Evolutionary conservation across 1,284 basidiomycete species (phyloP).

Genomic region (Tetrapyrgos nigripes): DNA sequence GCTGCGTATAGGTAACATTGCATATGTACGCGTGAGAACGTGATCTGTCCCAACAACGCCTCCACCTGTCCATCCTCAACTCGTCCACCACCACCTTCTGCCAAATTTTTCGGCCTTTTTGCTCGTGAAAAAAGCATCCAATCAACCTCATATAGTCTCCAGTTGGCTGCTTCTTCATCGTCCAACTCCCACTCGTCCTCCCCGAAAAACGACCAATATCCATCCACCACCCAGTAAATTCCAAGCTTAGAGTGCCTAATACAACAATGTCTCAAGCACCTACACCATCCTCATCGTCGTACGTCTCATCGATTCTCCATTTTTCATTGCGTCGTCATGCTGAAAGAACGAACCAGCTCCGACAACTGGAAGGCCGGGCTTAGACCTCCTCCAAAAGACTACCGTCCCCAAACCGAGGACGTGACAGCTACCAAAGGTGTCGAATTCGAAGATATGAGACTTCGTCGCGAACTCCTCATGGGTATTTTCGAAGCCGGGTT

Average conservation of each 20-base stretch:
- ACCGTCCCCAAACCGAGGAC: conserved; percentile 93
- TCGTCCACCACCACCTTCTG: neutral
- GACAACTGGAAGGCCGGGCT: conserved; percentile 74
- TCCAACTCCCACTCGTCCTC: neutral
- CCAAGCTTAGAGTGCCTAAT: neutral
- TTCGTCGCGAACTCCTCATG: conserved; percentile 86
- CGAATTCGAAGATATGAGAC: conserved; percentile 90
- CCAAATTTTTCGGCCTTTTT: neutral
- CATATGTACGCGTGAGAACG: neutral
- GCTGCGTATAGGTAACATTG: too few species aligned
- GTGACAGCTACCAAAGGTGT: conserved; percentile 90
- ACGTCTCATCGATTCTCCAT: neutral
- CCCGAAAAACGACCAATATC: neutral
- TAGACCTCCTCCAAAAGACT: conserved; percentile 88
- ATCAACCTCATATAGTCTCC: neutral
- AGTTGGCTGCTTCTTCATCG: neutral
- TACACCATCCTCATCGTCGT: neutral
- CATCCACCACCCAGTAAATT: neutral
- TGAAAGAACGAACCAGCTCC: conserved; percentile 10
- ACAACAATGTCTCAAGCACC: neutral
- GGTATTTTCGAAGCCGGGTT: conserved; percentile 98
- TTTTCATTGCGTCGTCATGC: neutral
- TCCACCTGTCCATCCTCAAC: neutral
- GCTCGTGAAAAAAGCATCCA: neutral
- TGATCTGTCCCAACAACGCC: neutral